Evolutionary conservation across 805 yeast genomes (phyloP).

Genomic region (Saturnispora gosingensis): DNA sequence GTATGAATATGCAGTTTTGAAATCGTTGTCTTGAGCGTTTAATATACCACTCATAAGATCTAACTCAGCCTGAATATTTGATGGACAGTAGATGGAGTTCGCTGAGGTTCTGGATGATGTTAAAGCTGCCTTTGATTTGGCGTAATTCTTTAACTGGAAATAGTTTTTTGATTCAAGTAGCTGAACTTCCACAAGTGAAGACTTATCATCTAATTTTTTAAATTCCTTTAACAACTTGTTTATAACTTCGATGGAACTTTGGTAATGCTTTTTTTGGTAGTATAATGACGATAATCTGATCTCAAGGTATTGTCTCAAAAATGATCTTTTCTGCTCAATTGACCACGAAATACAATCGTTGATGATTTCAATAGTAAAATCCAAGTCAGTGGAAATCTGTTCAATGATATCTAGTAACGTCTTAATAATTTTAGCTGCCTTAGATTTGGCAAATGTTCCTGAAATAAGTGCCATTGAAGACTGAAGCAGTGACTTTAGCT

Average conservation of each 20-base stretch:
- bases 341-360: constrained; percentile 86
- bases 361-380: constrained; percentile 63
- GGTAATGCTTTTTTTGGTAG: constrained; percentile 53
- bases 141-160: constrained; percentile 82
- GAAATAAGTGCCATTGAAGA: constrained; percentile 58
- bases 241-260: constrained; percentile 64
- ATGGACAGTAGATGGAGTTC: constrained; percentile 92
- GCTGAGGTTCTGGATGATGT: constrained; percentile 96
- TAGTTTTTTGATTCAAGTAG: constrained; percentile 82
- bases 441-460: constrained; percentile 74
- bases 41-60: constrained; percentile 93
- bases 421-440: constrained; percentile 85
- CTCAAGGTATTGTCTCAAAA: constrained; percentile 81
- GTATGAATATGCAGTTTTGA: constrained; percentile 90
- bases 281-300: constrained; percentile 72
- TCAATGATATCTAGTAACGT: constrained; percentile 73
- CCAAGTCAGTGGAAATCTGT: constrained; percentile 42
- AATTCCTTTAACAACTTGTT: constrained; percentile 70
- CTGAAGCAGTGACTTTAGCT: constrained; percentile 53
- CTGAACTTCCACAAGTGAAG: constrained; percentile 92
- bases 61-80: constrained; percentile 86
- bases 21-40: constrained; percentile 95
- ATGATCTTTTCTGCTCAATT: constrained; percentile 67
- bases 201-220: constrained; percentile 90
- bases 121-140: constrained; percentile 85